Percentiles rank a stretch among this genome's conserved stretches.
Conservation (phyloP, 768 basidiomycete genomes). For the Leccinum subtestaceum region DNA sequence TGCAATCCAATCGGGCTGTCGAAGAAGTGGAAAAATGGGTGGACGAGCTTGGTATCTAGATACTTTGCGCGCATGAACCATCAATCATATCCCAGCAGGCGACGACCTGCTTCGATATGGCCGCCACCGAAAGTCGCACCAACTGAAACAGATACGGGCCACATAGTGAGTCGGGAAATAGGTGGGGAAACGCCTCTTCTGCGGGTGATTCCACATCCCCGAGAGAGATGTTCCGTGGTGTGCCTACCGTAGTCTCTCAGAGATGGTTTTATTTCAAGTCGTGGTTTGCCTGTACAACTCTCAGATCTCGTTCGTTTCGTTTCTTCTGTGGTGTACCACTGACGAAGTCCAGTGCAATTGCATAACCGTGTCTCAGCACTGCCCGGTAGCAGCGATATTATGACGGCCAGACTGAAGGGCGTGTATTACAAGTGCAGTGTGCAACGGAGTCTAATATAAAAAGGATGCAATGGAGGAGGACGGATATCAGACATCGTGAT, state of each 20-base stretch:
- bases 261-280: neutral
- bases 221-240: neutral
- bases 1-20: conserved; percentile 40
- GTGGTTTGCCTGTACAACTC: neutral
- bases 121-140: neutral
- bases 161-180: neutral
- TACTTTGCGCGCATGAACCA: neutral
- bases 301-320: neutral
- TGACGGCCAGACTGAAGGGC: neutral
- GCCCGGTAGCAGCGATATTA: neutral
- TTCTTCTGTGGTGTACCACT: neutral
- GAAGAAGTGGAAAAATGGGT: conserved; percentile 50
- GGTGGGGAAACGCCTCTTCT: neutral
- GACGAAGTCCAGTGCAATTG: neutral
- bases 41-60: conserved; percentile 51
- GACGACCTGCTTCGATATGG: neutral
- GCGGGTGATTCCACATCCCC: neutral
- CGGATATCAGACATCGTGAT: neutral
- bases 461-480: neutral
- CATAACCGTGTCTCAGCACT: neutral
- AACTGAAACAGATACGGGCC: neutral
- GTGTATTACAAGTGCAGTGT: neutral
- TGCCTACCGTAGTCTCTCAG: neutral
- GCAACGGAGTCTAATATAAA: conserved; percentile 7
- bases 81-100: neutral